A percentile compares a stretch with the other conserved stretches of the same genome.
phyloP scores from a whole-genome alignment of 768 basidiomycete genomes.

The Auricularia sp. region DNA sequence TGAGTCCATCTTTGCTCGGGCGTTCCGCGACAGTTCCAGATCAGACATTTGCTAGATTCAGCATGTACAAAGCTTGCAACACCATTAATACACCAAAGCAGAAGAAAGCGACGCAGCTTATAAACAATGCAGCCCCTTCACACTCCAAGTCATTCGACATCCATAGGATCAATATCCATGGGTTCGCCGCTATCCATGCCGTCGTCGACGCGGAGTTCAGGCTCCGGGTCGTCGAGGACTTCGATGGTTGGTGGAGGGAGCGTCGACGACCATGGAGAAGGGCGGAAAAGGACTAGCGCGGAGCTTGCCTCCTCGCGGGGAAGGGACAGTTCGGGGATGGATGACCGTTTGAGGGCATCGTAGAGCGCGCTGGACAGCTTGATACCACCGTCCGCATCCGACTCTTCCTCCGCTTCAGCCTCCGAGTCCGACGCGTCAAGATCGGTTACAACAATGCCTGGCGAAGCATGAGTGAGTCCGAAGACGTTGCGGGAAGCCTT shows the following conservation, averaged over 20 bases:
- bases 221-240: neutral
- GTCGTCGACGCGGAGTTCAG: neutral
- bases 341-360: neutral
- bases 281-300: constrained; percentile 3
- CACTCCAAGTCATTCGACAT: neutral
- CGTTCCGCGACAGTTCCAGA: too few relatives aligned
- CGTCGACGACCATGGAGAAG: constrained; percentile 3
- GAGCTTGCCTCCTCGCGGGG: neutral
- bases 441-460: constrained; percentile 58
- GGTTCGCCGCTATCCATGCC: too few relatives aligned
- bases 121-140: neutral
- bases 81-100: too few relatives aligned
- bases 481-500: constrained; percentile 1
- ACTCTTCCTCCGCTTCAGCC: neutral
- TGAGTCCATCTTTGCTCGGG: too few relatives aligned
- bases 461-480: neutral
- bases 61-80: neutral
- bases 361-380: neutral
- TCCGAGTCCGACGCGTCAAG: constrained; percentile 36
- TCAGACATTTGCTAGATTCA: too few relatives aligned
- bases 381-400: neutral
- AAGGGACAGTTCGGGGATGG: neutral
- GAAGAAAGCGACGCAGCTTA: too few relatives aligned
- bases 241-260: neutral
- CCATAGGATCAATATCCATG: neutral